Percentiles rank a stretch among this genome's conserved stretches.
These are phyloP conservation scores for Monosporascus sp. DNA, from an alignment of 2,329 filamentous ascomycete species.

Conservation along the genomic window DNA sequence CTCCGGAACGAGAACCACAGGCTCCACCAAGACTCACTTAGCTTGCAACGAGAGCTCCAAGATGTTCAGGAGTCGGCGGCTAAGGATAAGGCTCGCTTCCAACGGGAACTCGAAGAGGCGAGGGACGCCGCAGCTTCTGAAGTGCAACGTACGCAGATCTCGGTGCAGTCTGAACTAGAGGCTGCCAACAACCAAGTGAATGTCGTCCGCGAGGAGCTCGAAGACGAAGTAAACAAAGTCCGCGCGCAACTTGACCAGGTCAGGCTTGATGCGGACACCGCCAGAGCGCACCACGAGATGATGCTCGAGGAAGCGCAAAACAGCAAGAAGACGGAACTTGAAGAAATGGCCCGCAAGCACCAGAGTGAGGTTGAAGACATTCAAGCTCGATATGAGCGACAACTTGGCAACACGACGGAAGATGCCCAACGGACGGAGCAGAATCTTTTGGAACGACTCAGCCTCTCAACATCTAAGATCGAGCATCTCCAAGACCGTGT, in stretches of 20 bases:
- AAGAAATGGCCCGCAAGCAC: constrained; percentile 46
- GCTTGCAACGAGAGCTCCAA: constrained; percentile 74
- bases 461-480: constrained; percentile 76
- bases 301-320: constrained; percentile 75
- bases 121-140: constrained; percentile 74
- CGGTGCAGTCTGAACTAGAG: constrained; percentile 78
- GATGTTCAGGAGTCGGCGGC: constrained; percentile 75
- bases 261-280: constrained; percentile 73
- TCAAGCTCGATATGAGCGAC: constrained; percentile 67
- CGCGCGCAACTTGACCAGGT: constrained; percentile 72
- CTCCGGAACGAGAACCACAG: constrained; percentile 63
- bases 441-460: constrained; percentile 74
- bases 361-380: constrained; percentile 69
- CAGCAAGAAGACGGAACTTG: constrained; percentile 53
- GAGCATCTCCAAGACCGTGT: constrained; percentile 84
- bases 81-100: constrained; percentile 41
- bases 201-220: constrained; percentile 72
- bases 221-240: constrained; percentile 68
- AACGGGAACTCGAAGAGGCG: constrained; percentile 79
- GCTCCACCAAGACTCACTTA: constrained; percentile 62
- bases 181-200: constrained; percentile 82
- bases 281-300: constrained; percentile 76
- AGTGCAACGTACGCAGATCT: constrained; percentile 71
- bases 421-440: constrained; percentile 77
- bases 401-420: constrained; percentile 67